Conservation (phyloP, 2,329 filamentous ascomycete genomes). For the Fusarium denticulatum region DNA sequence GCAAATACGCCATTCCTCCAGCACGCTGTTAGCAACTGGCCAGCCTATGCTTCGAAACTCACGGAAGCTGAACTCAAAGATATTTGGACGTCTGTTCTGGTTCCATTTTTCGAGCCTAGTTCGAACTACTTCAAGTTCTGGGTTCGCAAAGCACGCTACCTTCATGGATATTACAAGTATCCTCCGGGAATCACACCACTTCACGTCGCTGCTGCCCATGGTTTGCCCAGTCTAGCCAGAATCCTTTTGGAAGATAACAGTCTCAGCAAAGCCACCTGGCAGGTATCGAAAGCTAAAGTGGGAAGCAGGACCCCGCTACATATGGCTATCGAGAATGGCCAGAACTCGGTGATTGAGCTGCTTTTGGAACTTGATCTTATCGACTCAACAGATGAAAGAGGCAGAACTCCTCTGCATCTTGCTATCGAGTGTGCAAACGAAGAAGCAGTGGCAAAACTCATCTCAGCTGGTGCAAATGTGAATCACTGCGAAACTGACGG, state of each 20-base stretch:
- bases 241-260: rapidly evolving
- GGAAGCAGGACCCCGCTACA: not conserved
- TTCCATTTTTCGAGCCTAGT: not conserved
- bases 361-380: not conserved
- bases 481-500: not conserved
- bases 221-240: rapidly evolving
- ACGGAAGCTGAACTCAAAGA: rapidly evolving
- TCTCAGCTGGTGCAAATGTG: not conserved
- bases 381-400: not conserved
- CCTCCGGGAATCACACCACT: not conserved
- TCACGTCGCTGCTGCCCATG: not conserved
- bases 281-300: not conserved
- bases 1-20: not conserved
- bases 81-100: rapidly evolving
- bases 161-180: not conserved
- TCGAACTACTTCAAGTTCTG: not conserved
- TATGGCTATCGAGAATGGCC: not conserved
- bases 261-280: not conserved
- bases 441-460: rapidly evolving
- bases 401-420: not conserved
- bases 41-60: rapidly evolving
- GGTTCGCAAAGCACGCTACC: not conserved
- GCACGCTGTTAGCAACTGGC: not conserved
- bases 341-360: not conserved
- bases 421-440: not conserved